Base-by-base conservation (phyloP, 2,329 filamentous ascomycete species). In the Lachnellula suecica region DNA sequence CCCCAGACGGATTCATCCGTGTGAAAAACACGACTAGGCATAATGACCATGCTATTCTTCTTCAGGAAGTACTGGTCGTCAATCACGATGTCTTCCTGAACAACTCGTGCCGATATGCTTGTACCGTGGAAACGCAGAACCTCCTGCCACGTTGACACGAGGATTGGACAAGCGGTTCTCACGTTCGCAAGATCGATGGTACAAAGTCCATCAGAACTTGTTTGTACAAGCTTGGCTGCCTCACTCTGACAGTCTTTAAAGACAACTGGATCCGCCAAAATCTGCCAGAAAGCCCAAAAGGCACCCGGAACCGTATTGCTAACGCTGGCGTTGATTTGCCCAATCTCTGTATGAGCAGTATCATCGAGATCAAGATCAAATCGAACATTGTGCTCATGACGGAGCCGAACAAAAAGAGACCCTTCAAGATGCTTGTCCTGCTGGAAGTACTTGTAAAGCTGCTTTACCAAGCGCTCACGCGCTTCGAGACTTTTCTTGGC, bases 141-240 rank as follows among this genome's bases (percentile, higher is more conserved):
- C 55, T 79, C 77, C 13, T 71, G 69, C 29, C 68, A 69, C 27
- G 72, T 72, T 5, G 72, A 65, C 9, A 80, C 62, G 4, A 78
- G 59, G 22, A 42, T 44, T 3, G 41, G 47, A 24, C 40, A 49
- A 2, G 3, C 19, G 19, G 11, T 17, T 2, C 10, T 13, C 4
- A 38, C 3, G 13, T 10, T 0, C 74, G 72, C 44, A 71, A 72
- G 6, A 63, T 54, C 2, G 66, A 56, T 38, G 15, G 47, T 47
- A 11, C 27, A 40, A 4, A 38, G 47, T n/a, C 46, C 49, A 8
- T 51, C 23, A 11, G 47, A 2, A 17, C 53, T 22, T 4, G 23
- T 22, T 4, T 43, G n/a, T 8, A 58, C 56, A 3, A 67, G 52
- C 0, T 57, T 52, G 8, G 55, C 44, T 5, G 69, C 54, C 48